Evolutionary conservation across 2,329 filamentous ascomycete genomes (phyloP), one percentile per base, ranked within the genome.

Genomic region (Plectosphaerella cucumerina): DNA sequence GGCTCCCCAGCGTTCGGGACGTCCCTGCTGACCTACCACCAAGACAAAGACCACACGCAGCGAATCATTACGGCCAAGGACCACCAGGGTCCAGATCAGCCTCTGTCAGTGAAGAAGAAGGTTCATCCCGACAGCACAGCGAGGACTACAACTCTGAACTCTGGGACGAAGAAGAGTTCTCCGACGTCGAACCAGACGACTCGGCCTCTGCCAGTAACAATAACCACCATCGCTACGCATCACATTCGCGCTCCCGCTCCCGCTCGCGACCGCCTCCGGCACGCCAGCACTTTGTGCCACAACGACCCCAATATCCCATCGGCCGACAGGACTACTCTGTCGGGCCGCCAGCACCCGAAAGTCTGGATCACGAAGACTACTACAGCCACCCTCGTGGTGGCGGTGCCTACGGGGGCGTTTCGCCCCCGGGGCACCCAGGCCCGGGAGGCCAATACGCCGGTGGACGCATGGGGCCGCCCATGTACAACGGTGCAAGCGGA

Each of bases 351-450:
- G 74, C 77, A 57, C 73, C 81, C 50, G 80, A 82, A 72, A 87
- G 78, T 65, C 75, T 80, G 72, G 86, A 87, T 65, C 79, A 79
- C 18, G 83, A 89, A 21, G 83, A 88, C n/a, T 85, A 78, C 39
- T 42, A 18, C 39, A 18, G 71, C 55, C 66, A 61, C 26, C 45
- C 51, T 15, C 34, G 17, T 22, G 35, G 37, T 6, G 21, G 37
- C 37, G 47, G 37, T 9, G 21, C 8, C 59, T 72, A 68, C 73
- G 76, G 71, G 68, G 26, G 26, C 26, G 26, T 31, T 31, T 31
- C 26, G 26, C 26, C 26, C 26, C 26, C 26, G 26, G 26, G 26
- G 26, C 26, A 31, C 26, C 26, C 26, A 31, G 26, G n/a, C 23
- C 54, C 37, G 12, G 46, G 50, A 15, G 54, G 68, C 48, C 60